A percentile compares a stretch with the other conserved stretches of the same genome.
Evolutionary conservation across 768 basidiomycete species (phyloP).

Genomic region (Cystofilobasidium capitatum): DNA sequence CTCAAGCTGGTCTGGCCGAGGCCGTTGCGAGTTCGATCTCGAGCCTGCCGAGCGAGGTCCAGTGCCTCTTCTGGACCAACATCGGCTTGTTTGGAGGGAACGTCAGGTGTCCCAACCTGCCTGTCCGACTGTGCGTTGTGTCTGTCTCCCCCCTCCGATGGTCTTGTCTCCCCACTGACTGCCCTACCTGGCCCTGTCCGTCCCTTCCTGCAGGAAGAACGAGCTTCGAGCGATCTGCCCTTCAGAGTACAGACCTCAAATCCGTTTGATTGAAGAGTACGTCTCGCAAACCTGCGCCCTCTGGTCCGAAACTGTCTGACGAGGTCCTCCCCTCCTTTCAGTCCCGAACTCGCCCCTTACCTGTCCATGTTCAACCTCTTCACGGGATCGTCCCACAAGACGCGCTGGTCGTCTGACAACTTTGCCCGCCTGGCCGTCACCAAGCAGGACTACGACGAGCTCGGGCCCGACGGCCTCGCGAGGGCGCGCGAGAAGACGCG

Average conservation of each 20-base stretch:
- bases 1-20: slow-evolving; percentile 67
- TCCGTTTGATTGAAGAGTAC: background rate
- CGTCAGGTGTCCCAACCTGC: slow-evolving; percentile 63
- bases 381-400: background rate
- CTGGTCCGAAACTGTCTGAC: background rate
- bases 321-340: background rate
- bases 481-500: background rate
- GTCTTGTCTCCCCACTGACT: background rate
- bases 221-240: slow-evolving; percentile 2
- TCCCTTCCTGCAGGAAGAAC: background rate
- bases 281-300: background rate
- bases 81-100: slow-evolving; percentile 83
- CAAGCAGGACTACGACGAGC: slow-evolving; percentile 2
- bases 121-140: slow-evolving; percentile 57
- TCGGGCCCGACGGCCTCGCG: background rate
- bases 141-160: background rate
- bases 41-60: slow-evolving; percentile 65
- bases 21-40: slow-evolving; percentile 68
- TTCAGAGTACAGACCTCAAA: background rate
- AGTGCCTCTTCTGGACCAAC: slow-evolving; percentile 92
- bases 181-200: background rate
- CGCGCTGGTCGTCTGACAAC: background rate
- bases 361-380: slow-evolving; percentile 1
- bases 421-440: slow-evolving; percentile 6
- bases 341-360: slow-evolving; percentile 8